Evolutionary conservation across 2,329 filamentous ascomycete species (phyloP), one percentile per base, ranked within the genome.

Genomic region (Alternaria alternata): DNA sequence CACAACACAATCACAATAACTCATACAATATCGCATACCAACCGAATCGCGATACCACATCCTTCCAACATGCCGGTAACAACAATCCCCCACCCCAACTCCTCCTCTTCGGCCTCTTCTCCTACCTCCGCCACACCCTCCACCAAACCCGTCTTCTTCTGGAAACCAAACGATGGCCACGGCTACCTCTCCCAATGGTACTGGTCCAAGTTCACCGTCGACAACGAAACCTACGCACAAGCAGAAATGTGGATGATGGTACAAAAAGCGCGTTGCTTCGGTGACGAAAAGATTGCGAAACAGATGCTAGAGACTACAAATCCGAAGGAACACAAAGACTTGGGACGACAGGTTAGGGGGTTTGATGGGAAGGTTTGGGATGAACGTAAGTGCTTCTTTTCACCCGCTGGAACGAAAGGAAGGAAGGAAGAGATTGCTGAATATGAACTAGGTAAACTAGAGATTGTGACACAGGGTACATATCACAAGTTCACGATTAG

Each of bases 111-210:
- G 0, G 30, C 30, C 8, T 30, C 42, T 22, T 18, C 22, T 0
- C 1, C 24, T 46, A 22, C 22, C 24, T 9, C 28, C 6, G 24
- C 26, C 1, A 4, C 46, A 1, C 32, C 32, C 24, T 14, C 34
- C 2, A 1, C 16, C 24, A 41, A 32, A 16, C 71, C 72, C 1
- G 60, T 73, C 42, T 76, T 72, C 63, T 76, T 76, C 65, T 74
- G 68, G 68, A 55, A 57, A 7, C 70, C 71, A 1, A n/a, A 69
- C 38, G 54, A 71, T 34, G 61, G 36, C n/a, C 51, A 83, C 32
- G 87, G 86, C 41, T 88, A 83, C 75, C 80, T 90, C n/a, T 87
- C 84, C 0, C 88, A 91, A 76, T 90, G 87, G 87, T 88, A 86
- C 69, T 68, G 77, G 51, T 82, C 78, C 18, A 75, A 81, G 2